A percentile compares a stretch with the other conserved stretches of the same genome.
phyloP scores from a whole-genome alignment of 192 early-diverging fungal genomes.

The Jimgerdemannia lactiflua region DNA sequence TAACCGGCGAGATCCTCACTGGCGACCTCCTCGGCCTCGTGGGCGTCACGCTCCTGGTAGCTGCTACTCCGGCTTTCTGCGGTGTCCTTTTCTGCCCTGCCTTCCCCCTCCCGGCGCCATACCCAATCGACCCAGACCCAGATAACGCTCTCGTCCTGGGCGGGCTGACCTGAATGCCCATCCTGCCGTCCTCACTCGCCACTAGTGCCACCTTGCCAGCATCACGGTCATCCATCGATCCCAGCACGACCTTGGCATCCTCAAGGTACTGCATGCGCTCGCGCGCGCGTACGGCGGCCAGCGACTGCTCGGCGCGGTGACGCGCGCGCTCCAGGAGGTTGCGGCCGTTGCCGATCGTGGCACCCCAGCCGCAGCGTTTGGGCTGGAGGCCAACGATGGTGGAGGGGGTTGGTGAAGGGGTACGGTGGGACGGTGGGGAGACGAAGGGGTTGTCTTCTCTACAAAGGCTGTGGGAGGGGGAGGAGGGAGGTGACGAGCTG shows the following conservation, averaged over 20 bases:
- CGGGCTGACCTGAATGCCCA: background rate
- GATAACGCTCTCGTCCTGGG: too few relatives aligned
- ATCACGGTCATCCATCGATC: background rate
- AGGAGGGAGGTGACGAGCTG: background rate
- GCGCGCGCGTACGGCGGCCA: constrained; percentile 9
- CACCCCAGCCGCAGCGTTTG: background rate
- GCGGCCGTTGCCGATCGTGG: constrained; percentile 18
- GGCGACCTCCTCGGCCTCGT: background rate
- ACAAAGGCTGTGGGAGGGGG: background rate
- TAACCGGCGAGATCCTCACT: background rate
- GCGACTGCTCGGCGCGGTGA: background rate
- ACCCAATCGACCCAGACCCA: background rate
- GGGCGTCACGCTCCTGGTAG: background rate
- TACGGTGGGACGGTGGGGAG: background rate
- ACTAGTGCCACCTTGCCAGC: background rate
- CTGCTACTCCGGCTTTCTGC: background rate
- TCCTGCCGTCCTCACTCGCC: background rate
- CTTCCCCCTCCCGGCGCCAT: background rate
- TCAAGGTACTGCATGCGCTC: constrained; percentile 20
- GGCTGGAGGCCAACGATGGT: background rate
- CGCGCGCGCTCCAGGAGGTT: constrained; percentile 3
- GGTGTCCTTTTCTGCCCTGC: background rate
- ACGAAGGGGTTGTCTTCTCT: background rate
- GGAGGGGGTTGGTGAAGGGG: background rate
- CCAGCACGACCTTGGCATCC: constrained; percentile 12